These are phyloP conservation scores for Aegilops sharonensis DNA, from an alignment of 176 grass and related monocot genomes.

Conservation along the genomic window DNA sequence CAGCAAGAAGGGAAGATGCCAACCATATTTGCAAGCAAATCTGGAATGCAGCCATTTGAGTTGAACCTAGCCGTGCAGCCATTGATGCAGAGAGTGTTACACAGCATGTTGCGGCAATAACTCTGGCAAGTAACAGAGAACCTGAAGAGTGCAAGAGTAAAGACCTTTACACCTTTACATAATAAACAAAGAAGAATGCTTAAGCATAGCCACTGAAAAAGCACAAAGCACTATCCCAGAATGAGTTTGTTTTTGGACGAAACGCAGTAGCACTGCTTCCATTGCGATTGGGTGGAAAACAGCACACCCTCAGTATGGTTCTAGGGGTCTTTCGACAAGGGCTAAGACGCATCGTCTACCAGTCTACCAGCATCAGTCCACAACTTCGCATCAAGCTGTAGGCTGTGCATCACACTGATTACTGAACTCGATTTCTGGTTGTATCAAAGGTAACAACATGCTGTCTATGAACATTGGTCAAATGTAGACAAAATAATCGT, in stretches of 20 bases:
- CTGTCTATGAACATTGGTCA: background rate
- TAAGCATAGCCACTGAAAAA: background rate
- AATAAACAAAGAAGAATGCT: background rate
- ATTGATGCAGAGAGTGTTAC: conserved; percentile 88
- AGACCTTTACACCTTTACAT: background rate
- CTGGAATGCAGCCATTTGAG: conserved; percentile 90
- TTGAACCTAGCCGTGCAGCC: conserved; percentile 69
- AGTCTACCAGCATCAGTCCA: too few species aligned
- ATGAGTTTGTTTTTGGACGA: background rate
- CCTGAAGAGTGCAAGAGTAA: conserved; percentile 39
- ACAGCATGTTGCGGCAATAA: conserved; percentile 83
- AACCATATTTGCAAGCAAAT: conserved; percentile 95
- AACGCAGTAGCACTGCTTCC: background rate
- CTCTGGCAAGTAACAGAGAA: conserved; percentile 59
- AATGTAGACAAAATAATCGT: background rate
- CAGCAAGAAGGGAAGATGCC: conserved; percentile 81
- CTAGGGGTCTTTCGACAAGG: too few species aligned
- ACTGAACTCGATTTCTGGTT: too few species aligned
- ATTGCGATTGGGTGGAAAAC: background rate
- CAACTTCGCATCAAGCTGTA: too few species aligned
- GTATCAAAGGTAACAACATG: background rate
- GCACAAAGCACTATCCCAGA: background rate
- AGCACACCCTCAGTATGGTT: background rate
- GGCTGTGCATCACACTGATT: too few species aligned
- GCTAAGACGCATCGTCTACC: too few species aligned